Evolutionary conservation across 2,329 filamentous ascomycete species (phyloP), one percentile per base, ranked within the genome.

Genomic region (Akanthomyces lecanii): DNA sequence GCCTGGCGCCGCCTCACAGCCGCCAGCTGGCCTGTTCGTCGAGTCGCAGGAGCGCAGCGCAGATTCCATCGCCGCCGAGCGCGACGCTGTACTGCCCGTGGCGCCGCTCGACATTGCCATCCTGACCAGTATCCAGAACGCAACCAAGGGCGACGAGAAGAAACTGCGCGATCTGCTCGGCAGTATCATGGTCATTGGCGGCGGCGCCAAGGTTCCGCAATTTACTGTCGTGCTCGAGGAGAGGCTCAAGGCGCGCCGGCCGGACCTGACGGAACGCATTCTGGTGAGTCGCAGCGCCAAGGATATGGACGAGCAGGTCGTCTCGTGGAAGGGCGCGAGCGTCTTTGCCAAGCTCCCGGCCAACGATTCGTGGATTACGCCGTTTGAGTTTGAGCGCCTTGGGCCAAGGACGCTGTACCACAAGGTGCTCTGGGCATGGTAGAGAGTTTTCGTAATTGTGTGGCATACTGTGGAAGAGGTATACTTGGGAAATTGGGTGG

Each of bases 271-370:
- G 23, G 86, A 88, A 38, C 79, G 81, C 64, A 86, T 88, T 65
- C 76, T 87, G 28, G 85, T 88, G 59, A 86, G 85, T 65, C 80
- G 82, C 65, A 95, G 82, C 82, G 95, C 95, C 0, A 83, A 94
- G 70, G 95, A 99, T 70, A 89, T 99, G 79, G 95, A 99, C 76
- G 92, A 95, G 65, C 92, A 97, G 76, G 93, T 98, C n/a, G 90
- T 98, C 60, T 88, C 89, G 10, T 99, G 95, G 95, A 99, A 99
- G 82, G 95, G 95, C 4, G 95, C 91, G 0, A 97, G 92, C 73
- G 93, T 99, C 18, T 99, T 97, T 80, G 93, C 92, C 3, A 92
- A 96, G 78, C 79, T 98, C 69, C 85, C 88, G 52, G 93, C 92
- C 18, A 98, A 98, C 76, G 95, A 99, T 75, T 95, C 90, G 70